phyloP scores from a whole-genome alignment of 495 filamentous ascomycete species.

The Neurospora africana region DNA sequence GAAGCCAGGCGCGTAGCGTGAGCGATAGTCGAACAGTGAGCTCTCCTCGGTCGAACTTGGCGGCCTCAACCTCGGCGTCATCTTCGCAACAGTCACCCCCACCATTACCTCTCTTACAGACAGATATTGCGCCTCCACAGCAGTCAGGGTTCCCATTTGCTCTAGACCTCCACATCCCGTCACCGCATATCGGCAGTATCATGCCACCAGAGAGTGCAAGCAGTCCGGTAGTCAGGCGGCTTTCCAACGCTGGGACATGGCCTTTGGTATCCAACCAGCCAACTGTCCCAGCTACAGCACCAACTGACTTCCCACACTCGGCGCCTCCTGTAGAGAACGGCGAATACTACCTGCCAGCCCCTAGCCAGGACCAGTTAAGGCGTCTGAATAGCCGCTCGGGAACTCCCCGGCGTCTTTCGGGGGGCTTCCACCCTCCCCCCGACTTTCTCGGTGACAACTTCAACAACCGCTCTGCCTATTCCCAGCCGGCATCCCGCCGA shows the following conservation, averaged over 20 bases:
- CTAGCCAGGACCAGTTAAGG: slow-evolving; percentile 20
- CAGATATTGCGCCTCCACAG: slow-evolving; percentile 1
- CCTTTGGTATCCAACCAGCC: slow-evolving; percentile 23
- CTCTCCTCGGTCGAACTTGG: slow-evolving; percentile 3
- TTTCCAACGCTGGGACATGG: slow-evolving; percentile 37
- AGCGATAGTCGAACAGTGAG: slow-evolving; percentile 13
- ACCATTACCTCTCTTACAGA: slow-evolving; percentile 4
- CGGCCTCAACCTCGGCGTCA: neutral
- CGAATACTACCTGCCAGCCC: slow-evolving; percentile 21
- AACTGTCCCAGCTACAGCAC: slow-evolving; percentile 2
- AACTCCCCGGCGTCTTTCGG: slow-evolving; percentile 19
- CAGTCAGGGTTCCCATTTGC: slow-evolving; percentile 7
- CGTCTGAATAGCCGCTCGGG: slow-evolving; percentile 11
- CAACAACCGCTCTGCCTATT: slow-evolving; percentile 7
- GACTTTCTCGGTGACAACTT: slow-evolving; percentile 17
- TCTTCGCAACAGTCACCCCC: slow-evolving; percentile 1
- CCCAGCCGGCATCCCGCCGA: slow-evolving; percentile 7
- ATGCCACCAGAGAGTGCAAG: neutral
- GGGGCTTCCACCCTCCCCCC: slow-evolving; percentile 23
- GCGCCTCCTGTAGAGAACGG: slow-evolving; percentile 25
- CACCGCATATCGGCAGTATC: slow-evolving; percentile 12
- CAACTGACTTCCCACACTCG: slow-evolving; percentile 31
- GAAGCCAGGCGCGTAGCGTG: slow-evolving; percentile 2
- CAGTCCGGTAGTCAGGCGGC: slow-evolving; percentile 17
- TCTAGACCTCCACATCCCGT: slow-evolving; percentile 17